A percentile compares a stretch with the other conserved stretches of the same genome.
These are phyloP conservation scores for Wilcoxina mikolae DNA, from an alignment of 495 filamentous ascomycete species.

Conservation along the genomic window DNA sequence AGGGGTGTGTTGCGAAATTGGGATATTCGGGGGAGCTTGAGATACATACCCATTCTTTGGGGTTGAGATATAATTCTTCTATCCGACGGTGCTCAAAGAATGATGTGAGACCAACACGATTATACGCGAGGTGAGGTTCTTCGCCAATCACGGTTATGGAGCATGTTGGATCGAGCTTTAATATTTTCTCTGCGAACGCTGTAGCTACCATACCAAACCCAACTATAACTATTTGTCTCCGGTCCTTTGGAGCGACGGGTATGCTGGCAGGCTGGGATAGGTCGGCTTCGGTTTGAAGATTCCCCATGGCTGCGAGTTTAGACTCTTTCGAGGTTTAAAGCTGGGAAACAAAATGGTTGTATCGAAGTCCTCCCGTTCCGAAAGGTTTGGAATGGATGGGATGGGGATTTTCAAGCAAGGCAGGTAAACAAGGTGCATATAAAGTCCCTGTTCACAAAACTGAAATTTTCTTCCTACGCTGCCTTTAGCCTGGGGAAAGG, in stretches of 20 bases:
- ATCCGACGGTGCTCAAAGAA: constrained; percentile 87
- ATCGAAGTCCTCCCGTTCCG: background rate
- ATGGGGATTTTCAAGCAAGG: background rate
- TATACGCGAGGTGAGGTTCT: constrained; percentile 84
- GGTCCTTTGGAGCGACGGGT: background rate
- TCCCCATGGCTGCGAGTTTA: background rate
- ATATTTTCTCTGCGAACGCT: constrained; percentile 82
- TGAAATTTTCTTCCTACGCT: too few relatives aligned
- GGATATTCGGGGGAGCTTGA: background rate
- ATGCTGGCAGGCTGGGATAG: background rate
- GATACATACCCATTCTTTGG: constrained; percentile 64
- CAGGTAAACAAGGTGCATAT: too few relatives aligned
- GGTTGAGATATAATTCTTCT: constrained; percentile 82
- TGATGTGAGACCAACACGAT: constrained; percentile 84
- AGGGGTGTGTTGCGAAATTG: background rate
- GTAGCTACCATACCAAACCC: constrained; percentile 95
- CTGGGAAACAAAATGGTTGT: background rate
- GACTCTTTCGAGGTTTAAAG: background rate
- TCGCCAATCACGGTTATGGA: constrained; percentile 88
- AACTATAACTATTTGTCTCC: constrained; percentile 70
- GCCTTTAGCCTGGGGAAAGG: too few relatives aligned
- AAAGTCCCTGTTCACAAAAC: too few relatives aligned
- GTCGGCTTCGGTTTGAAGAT: background rate
- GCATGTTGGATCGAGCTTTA: constrained; percentile 70
- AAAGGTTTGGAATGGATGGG: background rate